These are phyloP conservation scores for Kalanchoe fedtschenkoi DNA, from an alignment of 164 flowering plant species.

Conservation along the genomic window DNA sequence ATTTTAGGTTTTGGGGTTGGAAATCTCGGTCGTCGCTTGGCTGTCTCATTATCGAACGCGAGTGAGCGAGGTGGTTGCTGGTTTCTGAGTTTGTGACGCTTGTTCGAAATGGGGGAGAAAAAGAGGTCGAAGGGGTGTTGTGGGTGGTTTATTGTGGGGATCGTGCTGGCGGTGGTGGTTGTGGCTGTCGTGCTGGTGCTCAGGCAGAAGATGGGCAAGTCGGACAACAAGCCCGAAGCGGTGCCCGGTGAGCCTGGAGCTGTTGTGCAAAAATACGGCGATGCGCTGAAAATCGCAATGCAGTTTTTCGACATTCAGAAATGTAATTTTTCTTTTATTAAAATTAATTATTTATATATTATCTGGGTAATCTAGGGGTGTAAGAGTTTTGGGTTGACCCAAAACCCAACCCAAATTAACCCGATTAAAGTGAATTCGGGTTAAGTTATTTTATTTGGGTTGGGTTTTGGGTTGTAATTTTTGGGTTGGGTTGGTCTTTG, in stretches of 20 bases:
- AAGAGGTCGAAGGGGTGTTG: slow-evolving; percentile 11
- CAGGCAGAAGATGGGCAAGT: not conserved
- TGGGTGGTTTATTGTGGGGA: slow-evolving; percentile 14
- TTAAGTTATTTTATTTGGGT: too few relatives aligned
- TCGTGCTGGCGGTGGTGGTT: slow-evolving; percentile 13
- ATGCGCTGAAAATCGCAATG: slow-evolving; percentile 24
- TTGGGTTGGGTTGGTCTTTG: too few relatives aligned
- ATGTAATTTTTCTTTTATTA: slow-evolving; percentile 12
- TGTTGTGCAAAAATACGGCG: slow-evolving; percentile 16
- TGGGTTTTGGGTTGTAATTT: too few relatives aligned
- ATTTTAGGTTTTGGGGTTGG: too few relatives aligned
- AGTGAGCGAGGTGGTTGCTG: not conserved
- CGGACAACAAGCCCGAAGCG: not conserved
- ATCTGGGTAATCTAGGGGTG: not conserved
- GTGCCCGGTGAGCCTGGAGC: slow-evolving; percentile 5
- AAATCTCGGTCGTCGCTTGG: too few relatives aligned
- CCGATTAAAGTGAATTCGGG: too few relatives aligned
- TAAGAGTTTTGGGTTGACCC: too few relatives aligned
- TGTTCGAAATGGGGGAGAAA: slow-evolving; percentile 1
- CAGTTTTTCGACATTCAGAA: slow-evolving; percentile 36
- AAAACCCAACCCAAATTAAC: too few relatives aligned
- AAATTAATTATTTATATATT: not conserved
- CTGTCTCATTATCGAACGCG: too few relatives aligned
- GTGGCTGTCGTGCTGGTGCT: slow-evolving; percentile 11
- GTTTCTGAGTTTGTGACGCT: not conserved